Evolutionary conservation across 257 asterid genomes (phyloP).

Genomic region (Solanum chaucha): DNA sequence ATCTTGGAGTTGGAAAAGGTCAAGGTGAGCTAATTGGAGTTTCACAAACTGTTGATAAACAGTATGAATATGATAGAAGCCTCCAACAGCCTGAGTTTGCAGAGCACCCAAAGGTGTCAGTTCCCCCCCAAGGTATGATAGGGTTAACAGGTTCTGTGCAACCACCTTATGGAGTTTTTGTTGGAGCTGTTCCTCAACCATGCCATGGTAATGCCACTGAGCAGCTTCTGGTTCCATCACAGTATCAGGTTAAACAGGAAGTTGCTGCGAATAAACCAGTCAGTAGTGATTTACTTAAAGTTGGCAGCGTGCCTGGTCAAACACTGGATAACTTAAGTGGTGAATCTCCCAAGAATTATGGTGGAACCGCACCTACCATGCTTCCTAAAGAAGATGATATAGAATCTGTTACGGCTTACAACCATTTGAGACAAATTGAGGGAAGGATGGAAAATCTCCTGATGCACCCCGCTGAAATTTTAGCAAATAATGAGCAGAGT

Average conservation of each 20-base stretch:
- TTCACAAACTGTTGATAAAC: slow-evolving; percentile 31
- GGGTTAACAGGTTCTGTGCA: slow-evolving; percentile 40
- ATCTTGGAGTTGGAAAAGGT: slow-evolving; percentile 27
- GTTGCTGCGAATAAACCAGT: slow-evolving; percentile 24
- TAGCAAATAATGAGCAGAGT: slow-evolving; percentile 22
- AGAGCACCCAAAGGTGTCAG: slow-evolving; percentile 36
- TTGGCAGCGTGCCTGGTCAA: slow-evolving; percentile 32
- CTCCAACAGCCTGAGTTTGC: slow-evolving; percentile 30
- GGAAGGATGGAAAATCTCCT: slow-evolving; percentile 60
- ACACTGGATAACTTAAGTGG: slow-evolving; percentile 27
- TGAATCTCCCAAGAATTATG: slow-evolving; percentile 45
- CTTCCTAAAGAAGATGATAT: slow-evolving; percentile 37
- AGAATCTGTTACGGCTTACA: slow-evolving; percentile 27
- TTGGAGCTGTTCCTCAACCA: slow-evolving; percentile 37
- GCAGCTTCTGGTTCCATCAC: slow-evolving; percentile 40
- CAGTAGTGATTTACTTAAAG: slow-evolving; percentile 26
- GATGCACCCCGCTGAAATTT: slow-evolving; percentile 43
- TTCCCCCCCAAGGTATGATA: slow-evolving; percentile 37
- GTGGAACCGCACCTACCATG: slow-evolving; percentile 31
- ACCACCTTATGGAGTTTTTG: slow-evolving; percentile 33
- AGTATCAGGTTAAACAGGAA: slow-evolving; percentile 45
- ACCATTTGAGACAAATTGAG: slow-evolving; percentile 54
- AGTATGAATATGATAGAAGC: slow-evolving; percentile 24
- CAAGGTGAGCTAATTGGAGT: slow-evolving; percentile 26
- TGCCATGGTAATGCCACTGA: slow-evolving; percentile 32